Evolutionary conservation across 768 basidiomycete genomes (phyloP).

Genomic region (Lanmaoa rubissima): DNA sequence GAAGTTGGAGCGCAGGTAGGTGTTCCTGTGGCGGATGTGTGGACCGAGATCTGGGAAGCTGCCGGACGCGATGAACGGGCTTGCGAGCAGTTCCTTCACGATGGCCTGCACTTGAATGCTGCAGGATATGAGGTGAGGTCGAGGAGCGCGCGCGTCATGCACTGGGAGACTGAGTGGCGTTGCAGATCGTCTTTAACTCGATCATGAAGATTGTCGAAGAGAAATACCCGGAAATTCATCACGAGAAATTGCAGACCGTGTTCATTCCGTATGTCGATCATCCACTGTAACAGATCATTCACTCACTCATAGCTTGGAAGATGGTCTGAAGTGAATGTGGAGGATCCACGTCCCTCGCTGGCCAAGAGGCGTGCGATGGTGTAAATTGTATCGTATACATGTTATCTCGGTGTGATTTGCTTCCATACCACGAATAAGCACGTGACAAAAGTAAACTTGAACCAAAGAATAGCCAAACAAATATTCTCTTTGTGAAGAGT

Average conservation of each 20-base stretch:
- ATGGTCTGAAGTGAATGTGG: constrained; percentile 23
- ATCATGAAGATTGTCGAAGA: constrained; percentile 55
- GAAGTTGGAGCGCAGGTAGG: constrained; percentile 53
- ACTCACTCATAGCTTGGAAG: constrained; percentile 14
- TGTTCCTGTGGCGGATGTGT: constrained; percentile 71
- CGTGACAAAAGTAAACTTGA: constrained; percentile 50
- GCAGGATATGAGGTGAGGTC: constrained; percentile 67
- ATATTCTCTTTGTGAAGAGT: background rate
- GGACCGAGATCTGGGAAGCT: constrained; percentile 70
- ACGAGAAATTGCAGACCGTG: constrained; percentile 54
- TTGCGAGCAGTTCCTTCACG: constrained; percentile 53
- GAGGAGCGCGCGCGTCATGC: background rate
- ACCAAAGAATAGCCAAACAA: constrained; percentile 47
- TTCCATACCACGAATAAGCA: constrained; percentile 14
- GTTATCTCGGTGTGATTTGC: background rate
- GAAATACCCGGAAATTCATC: constrained; percentile 67
- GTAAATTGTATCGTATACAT: background rate
- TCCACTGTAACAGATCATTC: background rate
- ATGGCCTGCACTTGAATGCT: constrained; percentile 81
- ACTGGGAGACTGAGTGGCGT: background rate
- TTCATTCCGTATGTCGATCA: constrained; percentile 56
- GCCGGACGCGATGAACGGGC: constrained; percentile 59
- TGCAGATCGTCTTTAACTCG: constrained; percentile 63
- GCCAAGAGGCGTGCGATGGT: constrained; percentile 18
- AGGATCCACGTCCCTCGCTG: constrained; percentile 23